Evolutionary conservation across 495 filamentous ascomycete genomes (phyloP), one percentile per base, ranked within the genome.

Genomic region (Podospora fimiseda): DNA sequence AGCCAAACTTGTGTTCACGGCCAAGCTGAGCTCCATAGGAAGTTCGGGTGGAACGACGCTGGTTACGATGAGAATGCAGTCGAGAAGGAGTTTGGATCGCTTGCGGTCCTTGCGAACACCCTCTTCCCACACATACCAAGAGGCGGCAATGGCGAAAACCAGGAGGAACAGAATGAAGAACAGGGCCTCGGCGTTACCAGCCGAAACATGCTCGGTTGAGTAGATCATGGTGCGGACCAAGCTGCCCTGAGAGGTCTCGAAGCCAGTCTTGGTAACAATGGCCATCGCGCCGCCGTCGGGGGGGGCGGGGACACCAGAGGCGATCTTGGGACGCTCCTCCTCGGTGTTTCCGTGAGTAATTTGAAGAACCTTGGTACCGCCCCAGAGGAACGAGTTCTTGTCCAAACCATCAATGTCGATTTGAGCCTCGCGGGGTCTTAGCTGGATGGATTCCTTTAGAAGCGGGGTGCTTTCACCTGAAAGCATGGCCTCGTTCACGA

Each of bases 111-210:
- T 86, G 50, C 78, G 71, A 36, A 97, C 91, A 71, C 93, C 93
- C 69, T 99, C 92, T 53, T 90, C 82, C 93, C 93, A 99, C 44
- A 99, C 93, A 66, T 99, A 99, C 93, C 94, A 97, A n/a, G 92
- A 94, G 27, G 93, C 93, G 50, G 93, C 93, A 67, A 99, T 78
- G 57, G 93, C 93, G 73, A 99, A 99, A 60, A 96, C 80, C 44
- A 95, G 79, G 4, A 99, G 79, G 76, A 99, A 99, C 43, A 97
- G 77, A 57, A 99, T 99, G 74, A 99, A 99, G 30, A 95, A 70
- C 13, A 99, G 71, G 2, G 93, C 93, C 68, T 99, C 93, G 45
- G 79, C 84, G 62, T 99, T 97, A 73, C 95, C 95, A 53, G 93
- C 93, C 38, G 92, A 97, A 27, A 99, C 93, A 62, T 92, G 89